phyloP scores from a whole-genome alignment of 1,284 basidiomycete species.

The Cryptococcus sp. region DNA sequence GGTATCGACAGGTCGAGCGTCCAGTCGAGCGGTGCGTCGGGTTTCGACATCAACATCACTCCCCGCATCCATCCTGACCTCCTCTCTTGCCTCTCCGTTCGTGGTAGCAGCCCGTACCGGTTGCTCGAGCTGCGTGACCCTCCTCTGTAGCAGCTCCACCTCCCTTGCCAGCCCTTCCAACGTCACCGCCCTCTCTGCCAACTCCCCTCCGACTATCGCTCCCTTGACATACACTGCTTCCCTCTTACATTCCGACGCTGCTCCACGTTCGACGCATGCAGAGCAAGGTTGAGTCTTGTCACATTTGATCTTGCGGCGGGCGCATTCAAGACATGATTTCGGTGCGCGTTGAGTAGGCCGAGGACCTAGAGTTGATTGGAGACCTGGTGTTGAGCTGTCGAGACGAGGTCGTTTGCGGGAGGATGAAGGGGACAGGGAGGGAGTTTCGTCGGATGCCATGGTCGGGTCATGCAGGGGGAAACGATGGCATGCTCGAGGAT shows the following conservation, averaged over 20 bases:
- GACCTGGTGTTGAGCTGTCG: not conserved
- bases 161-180: not conserved
- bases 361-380: no score
- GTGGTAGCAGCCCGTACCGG: no score
- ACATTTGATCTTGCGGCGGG: constrained; percentile 7
- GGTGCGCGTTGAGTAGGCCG: constrained; percentile 5
- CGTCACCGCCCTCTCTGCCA: not conserved
- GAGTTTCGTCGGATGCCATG: no score
- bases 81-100: no score
- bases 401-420: not conserved
- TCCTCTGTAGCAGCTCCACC: not conserved
- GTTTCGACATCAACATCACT: no score
- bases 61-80: no score
- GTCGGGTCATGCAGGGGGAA: no score
- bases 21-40: not conserved
- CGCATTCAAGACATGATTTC: constrained; percentile 4
- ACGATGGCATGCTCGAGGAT: no score
- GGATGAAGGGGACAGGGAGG: not conserved
- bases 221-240: constrained; percentile 5
- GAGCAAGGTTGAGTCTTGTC: constrained; percentile 6
- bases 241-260: not conserved
- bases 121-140: not conserved
- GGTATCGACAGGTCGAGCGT: not conserved
- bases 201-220: not conserved
- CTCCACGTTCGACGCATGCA: constrained; percentile 2